These are phyloP conservation scores for Apiospora malaysiana DNA, from an alignment of 2,329 filamentous ascomycete species.

Conservation along the genomic window DNA sequence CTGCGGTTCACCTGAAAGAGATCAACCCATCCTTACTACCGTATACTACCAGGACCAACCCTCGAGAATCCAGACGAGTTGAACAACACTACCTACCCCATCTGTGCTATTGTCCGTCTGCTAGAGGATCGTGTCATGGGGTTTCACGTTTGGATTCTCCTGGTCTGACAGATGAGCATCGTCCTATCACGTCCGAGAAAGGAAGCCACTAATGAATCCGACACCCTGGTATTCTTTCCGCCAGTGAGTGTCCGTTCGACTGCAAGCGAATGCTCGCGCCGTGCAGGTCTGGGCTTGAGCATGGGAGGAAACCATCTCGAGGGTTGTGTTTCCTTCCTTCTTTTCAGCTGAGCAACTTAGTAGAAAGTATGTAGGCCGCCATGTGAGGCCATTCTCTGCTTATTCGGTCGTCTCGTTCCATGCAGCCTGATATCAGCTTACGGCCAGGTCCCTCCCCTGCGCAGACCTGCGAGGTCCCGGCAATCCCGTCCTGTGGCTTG, in stretches of 20 bases:
- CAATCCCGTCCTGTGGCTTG: not conserved
- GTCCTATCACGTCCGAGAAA: not conserved
- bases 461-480: not conserved
- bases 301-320: constrained; percentile 4
- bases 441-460: not conserved
- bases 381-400: not conserved
- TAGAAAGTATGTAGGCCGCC: too few relatives aligned
- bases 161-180: not conserved
- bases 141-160: not conserved
- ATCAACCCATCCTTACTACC: not conserved
- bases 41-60: not conserved
- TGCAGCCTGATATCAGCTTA: not conserved
- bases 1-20: not conserved
- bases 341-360: not conserved
- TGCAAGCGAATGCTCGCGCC: not conserved
- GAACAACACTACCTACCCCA: not conserved
- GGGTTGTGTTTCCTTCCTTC: not conserved
- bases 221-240: not conserved
- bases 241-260: not conserved
- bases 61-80: not conserved
- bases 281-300: not conserved
- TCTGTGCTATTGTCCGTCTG: not conserved
- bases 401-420: not conserved
- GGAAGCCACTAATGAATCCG: not conserved
- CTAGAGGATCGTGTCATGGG: constrained; percentile 13